Percentiles rank a stretch among this genome's conserved stretches.
phyloP scores from a whole-genome alignment of 2,329 filamentous ascomycete genomes.

The Amphichorda felina region DNA sequence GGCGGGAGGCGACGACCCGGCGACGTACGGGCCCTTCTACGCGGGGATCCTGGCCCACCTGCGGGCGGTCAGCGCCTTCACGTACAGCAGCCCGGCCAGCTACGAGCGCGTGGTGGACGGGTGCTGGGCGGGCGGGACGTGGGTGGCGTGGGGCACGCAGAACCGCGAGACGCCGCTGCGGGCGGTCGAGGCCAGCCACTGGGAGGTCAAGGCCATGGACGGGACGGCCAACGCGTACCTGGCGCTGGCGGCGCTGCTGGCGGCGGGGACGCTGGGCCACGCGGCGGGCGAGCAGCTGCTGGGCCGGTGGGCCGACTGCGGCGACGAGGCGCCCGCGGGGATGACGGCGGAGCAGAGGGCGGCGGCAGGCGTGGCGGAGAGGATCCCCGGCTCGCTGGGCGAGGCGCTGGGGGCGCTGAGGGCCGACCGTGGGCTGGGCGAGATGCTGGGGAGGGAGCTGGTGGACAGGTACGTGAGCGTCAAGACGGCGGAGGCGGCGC shows the following conservation, averaged over 20 bases:
- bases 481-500: constrained; percentile 44
- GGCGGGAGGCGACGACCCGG: constrained; percentile 20
- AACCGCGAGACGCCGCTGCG: constrained; percentile 68
- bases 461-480: constrained; percentile 44
- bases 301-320: constrained; percentile 36
- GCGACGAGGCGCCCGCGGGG: constrained; percentile 34
- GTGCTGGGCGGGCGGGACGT: constrained; percentile 68
- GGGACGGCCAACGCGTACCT: constrained; percentile 72
- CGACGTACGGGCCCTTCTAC: constrained; percentile 54
- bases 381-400: constrained; percentile 40
- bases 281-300: constrained; percentile 21
- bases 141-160: constrained; percentile 71
- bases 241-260: constrained; percentile 23
- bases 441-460: constrained; percentile 33
- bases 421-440: constrained; percentile 31
- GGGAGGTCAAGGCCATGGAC: constrained; percentile 71
- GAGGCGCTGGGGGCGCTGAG: constrained; percentile 42
- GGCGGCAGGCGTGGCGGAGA: constrained; percentile 38
- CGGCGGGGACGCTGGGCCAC: constrained; percentile 15
- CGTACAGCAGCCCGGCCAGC: constrained; percentile 51
- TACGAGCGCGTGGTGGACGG: constrained; percentile 59
- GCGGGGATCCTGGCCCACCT: constrained; percentile 59
- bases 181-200: constrained; percentile 53
- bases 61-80: constrained; percentile 55
- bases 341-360: constrained; percentile 34